A percentile compares a stretch with the other conserved stretches of the same genome.
phyloP scores from a whole-genome alignment of 805 yeast genomes.

The Priceomyces carsonii region DNA sequence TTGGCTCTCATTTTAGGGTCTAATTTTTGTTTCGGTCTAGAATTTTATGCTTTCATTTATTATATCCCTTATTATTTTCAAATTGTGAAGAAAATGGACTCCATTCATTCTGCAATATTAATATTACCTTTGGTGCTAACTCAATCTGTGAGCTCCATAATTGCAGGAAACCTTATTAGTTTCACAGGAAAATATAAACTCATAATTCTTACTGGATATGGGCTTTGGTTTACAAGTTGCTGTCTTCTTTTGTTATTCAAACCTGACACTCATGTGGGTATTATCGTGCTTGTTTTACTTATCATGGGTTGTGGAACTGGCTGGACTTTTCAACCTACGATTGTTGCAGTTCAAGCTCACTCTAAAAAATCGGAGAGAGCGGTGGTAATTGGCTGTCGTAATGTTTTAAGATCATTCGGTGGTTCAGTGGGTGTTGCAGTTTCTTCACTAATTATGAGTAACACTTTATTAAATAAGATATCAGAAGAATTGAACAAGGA shows the following conservation, averaged over 20 bases:
- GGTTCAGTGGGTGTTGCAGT: slow-evolving; percentile 54
- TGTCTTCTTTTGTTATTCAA: slow-evolving; percentile 24
- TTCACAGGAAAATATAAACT: slow-evolving; percentile 41
- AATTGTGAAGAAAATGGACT: slow-evolving; percentile 20
- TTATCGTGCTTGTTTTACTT: slow-evolving; percentile 10
- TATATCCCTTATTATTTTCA: slow-evolving; percentile 24
- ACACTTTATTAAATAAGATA: slow-evolving; percentile 28
- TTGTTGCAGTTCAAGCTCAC: slow-evolving; percentile 51
- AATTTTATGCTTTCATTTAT: slow-evolving; percentile 24
- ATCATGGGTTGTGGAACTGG: slow-evolving; percentile 43
- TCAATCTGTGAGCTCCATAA: slow-evolving; percentile 42
- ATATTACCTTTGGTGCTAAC: slow-evolving; percentile 33
- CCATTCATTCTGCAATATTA: slow-evolving; percentile 22
- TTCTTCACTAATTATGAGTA: slow-evolving; percentile 38
- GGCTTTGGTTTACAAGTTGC: slow-evolving; percentile 23
- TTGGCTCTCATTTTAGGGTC: slow-evolving; percentile 20
- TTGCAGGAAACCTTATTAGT: slow-evolving; percentile 46
- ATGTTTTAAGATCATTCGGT: slow-evolving; percentile 34
- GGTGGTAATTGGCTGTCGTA: slow-evolving; percentile 33
- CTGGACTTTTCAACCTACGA: slow-evolving; percentile 53
- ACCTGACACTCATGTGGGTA: slow-evolving; percentile 17
- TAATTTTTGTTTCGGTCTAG: slow-evolving; percentile 29
- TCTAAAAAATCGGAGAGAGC: slow-evolving; percentile 33
- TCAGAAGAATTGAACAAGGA: background rate
- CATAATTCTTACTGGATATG: slow-evolving; percentile 32